These are phyloP conservation scores for Wallacemonas sp. DNA, from an alignment of 208 protist species.

Conservation along the genomic window DNA sequence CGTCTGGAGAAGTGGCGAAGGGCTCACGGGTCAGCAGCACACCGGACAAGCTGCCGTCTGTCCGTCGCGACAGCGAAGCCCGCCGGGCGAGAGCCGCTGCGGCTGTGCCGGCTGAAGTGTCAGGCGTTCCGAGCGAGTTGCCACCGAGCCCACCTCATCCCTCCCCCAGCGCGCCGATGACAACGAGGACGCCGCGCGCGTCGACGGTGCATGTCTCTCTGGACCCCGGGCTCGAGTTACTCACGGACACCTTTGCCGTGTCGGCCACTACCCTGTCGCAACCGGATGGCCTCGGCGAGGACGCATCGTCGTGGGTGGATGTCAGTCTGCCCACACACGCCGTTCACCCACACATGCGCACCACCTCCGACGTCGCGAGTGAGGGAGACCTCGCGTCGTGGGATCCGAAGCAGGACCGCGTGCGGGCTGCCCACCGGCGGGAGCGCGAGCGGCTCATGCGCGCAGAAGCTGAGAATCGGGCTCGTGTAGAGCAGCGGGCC, in stretches of 20 bases:
- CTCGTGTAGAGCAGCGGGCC: conserved; percentile 21
- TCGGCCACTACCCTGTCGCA: conserved; percentile 27
- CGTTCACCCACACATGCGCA: conserved; percentile 19
- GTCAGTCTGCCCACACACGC: conserved; percentile 67
- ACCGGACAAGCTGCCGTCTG: neutral
- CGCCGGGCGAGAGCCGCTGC: neutral
- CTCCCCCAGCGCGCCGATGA: neutral
- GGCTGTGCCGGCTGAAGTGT: neutral
- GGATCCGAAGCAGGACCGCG: conserved; percentile 23
- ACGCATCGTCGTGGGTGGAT: conserved; percentile 33
- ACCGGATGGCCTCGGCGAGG: neutral
- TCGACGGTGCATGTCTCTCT: neutral
- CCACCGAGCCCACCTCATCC: neutral
- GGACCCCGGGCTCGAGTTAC: conserved; percentile 4
- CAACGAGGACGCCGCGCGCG: neutral
- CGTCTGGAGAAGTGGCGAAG: neutral
- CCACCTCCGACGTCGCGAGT: conserved; percentile 40
- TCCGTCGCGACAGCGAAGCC: neutral
- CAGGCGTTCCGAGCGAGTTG: no score
- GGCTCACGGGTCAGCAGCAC: neutral
- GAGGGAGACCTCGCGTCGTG: conserved; percentile 39
- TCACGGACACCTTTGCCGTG: conserved; percentile 27
- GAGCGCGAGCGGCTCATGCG: conserved; percentile 29
- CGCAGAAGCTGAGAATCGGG: conserved; percentile 39
- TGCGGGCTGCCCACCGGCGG: neutral